Conservation (phyloP, 2,329 filamentous ascomycete species). For the Xylariaceae sp. region DNA sequence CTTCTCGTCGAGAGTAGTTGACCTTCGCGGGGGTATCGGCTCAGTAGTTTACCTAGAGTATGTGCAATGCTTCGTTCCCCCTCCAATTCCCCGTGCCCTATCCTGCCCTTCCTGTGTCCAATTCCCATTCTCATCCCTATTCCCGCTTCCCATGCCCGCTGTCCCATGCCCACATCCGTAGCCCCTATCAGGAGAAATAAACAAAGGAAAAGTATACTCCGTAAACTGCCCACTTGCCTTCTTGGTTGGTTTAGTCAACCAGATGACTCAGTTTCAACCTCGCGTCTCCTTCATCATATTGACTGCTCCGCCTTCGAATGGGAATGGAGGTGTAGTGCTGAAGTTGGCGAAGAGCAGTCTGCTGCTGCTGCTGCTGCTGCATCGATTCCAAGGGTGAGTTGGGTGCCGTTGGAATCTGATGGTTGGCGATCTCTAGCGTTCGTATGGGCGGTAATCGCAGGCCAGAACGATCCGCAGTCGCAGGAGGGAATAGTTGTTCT, state of each 20-base stretch:
- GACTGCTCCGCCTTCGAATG: conserved; percentile 5
- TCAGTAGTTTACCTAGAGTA: not conserved
- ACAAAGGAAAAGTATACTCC: not conserved
- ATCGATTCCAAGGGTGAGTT: conserved; percentile 29
- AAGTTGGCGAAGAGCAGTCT: not conserved
- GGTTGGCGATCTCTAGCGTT: conserved; percentile 25
- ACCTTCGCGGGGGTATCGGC: not conserved
- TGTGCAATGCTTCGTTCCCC: not conserved
- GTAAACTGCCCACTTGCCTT: conserved; percentile 2
- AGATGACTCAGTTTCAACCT: conserved; percentile 17
- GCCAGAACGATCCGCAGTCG: not conserved
- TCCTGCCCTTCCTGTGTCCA: not conserved
- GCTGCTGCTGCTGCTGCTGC: not conserved
- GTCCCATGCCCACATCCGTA: not conserved
- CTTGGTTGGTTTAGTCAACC: conserved; percentile 11
- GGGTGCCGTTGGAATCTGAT: conserved; percentile 32
- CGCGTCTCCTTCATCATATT: conserved; percentile 12
- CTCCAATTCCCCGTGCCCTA: not conserved
- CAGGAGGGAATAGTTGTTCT: conserved; percentile 9
- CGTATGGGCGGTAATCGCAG: conserved; percentile 28
- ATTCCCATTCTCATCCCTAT: not conserved
- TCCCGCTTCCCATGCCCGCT: not conserved
- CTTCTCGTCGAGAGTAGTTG: not conserved
- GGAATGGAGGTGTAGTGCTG: not conserved
- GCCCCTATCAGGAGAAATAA: not conserved